Evolutionary conservation across 805 yeast genomes (phyloP).

Genomic region (Ogataea saltuana): DNA sequence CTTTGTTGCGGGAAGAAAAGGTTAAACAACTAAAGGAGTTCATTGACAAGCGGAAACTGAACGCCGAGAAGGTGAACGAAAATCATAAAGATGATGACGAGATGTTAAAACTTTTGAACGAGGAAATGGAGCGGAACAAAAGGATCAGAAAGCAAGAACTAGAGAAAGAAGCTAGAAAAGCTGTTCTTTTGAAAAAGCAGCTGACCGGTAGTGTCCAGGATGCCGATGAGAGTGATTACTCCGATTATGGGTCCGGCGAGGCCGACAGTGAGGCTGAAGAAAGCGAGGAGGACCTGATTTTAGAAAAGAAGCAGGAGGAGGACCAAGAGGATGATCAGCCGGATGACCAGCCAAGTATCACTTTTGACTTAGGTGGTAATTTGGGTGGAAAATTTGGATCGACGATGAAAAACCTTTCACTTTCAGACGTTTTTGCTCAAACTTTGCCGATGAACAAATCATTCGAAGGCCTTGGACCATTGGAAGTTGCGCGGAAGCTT

Average conservation of each 20-base stretch:
- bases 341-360: slow-evolving; percentile 11
- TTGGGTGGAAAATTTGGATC: slow-evolving; percentile 12
- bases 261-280: slow-evolving; percentile 23
- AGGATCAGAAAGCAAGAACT: slow-evolving; percentile 18
- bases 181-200: slow-evolving; percentile 17
- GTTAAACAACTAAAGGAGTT: slow-evolving; percentile 18
- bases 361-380: slow-evolving; percentile 19
- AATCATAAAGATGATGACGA: slow-evolving; percentile 17
- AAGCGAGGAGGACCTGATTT: too few relatives aligned
- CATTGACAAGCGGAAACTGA: slow-evolving; percentile 16
- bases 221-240: slow-evolving; percentile 33
- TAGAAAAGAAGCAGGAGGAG: too few relatives aligned
- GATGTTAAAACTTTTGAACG: slow-evolving; percentile 26
- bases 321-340: slow-evolving; percentile 26
- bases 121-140: slow-evolving; percentile 23
- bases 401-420: slow-evolving; percentile 19
- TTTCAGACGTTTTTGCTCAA: slow-evolving; percentile 29
- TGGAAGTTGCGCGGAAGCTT: slow-evolving; percentile 22
- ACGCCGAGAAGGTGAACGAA: slow-evolving; percentile 7
- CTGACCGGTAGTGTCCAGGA: slow-evolving; percentile 20
- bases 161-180: slow-evolving; percentile 17
- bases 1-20: slow-evolving; percentile 19
- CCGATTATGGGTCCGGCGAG: slow-evolving; percentile 30
- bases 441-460: slow-evolving; percentile 24
- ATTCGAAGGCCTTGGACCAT: slow-evolving; percentile 22